Evolutionary conservation across 208 protist species (phyloP).

Genomic region (Lotmaria passim): DNA sequence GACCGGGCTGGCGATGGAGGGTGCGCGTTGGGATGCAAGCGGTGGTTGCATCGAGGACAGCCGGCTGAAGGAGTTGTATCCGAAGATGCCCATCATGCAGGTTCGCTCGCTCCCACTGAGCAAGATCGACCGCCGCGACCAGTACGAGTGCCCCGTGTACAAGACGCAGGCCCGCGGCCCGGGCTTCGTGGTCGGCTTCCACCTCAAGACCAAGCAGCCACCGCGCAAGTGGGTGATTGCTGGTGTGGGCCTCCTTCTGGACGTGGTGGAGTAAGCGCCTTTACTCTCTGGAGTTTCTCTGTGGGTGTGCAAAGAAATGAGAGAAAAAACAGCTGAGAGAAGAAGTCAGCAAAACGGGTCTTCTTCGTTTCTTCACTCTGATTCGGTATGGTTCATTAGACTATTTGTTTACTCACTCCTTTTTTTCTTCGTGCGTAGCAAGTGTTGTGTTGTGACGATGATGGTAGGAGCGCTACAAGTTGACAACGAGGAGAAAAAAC

Average conservation of each 20-base stretch:
- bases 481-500: too few species aligned
- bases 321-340: too few species aligned
- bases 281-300: too few species aligned
- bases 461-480: too few species aligned
- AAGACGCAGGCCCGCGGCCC: constrained; percentile 95
- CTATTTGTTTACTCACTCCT: too few species aligned
- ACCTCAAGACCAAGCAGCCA: constrained; percentile 95
- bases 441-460: too few species aligned
- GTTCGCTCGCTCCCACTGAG: constrained; percentile 90
- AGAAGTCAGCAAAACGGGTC: too few species aligned
- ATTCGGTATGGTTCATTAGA: too few species aligned
- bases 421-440: too few species aligned
- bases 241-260: constrained; percentile 96
- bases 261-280: constrained; percentile 90
- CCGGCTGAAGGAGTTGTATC: constrained; percentile 94
- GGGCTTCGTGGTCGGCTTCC: constrained; percentile 96
- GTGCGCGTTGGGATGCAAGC: constrained; percentile 96
- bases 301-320: too few species aligned
- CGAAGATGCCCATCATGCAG: constrained; percentile 95
- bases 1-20: constrained; percentile 96
- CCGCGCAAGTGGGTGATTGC: constrained; percentile 97
- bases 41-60: constrained; percentile 93
- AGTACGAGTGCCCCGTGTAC: constrained; percentile 98
- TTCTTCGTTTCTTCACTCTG: too few species aligned
- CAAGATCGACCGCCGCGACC: constrained; percentile 93